Conservation (phyloP, 768 basidiomycete species). For the Auricularia sp. region DNA sequence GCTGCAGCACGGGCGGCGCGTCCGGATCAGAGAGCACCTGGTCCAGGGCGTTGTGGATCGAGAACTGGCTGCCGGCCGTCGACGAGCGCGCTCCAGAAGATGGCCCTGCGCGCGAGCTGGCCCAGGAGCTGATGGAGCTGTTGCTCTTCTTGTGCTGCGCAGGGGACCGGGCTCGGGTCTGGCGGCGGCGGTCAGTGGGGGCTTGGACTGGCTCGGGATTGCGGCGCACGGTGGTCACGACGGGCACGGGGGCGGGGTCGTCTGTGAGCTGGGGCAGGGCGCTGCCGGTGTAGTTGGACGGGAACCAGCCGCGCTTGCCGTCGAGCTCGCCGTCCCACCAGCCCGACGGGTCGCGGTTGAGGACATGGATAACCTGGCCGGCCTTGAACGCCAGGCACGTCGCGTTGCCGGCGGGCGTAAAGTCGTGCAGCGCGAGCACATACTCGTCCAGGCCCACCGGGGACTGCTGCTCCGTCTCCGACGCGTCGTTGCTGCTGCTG, state of each 20-base stretch:
- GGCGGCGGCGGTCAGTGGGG: background rate
- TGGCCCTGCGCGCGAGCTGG: conserved; percentile 23
- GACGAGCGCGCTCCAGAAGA: conserved; percentile 29
- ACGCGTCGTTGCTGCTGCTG: background rate
- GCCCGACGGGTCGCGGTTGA: conserved; percentile 76
- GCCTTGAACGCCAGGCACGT: conserved; percentile 84
- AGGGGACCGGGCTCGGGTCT: background rate
- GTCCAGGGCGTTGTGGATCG: conserved; percentile 39
- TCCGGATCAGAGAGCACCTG: conserved; percentile 27
- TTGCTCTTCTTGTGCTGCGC: conserved; percentile 23
- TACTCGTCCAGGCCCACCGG: conserved; percentile 35
- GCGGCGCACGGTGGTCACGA: background rate
- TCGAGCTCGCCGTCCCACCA: conserved; percentile 99
- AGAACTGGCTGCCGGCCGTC: conserved; percentile 33
- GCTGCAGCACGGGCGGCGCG: conserved; percentile 66
- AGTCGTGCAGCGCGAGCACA: conserved; percentile 91
- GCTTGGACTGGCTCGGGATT: background rate
- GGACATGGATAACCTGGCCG: conserved; percentile 86
- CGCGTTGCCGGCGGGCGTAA: conserved; percentile 56
- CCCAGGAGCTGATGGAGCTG: conserved; percentile 45
- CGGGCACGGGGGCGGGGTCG: background rate
- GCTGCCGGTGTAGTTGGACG: conserved; percentile 82
- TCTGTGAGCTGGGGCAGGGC: conserved; percentile 15
- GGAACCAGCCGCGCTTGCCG: conserved; percentile 90
- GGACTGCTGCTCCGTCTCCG: background rate